Conservation (phyloP, 768 basidiomycete species). For the Xerocomellus dryophilus region DNA sequence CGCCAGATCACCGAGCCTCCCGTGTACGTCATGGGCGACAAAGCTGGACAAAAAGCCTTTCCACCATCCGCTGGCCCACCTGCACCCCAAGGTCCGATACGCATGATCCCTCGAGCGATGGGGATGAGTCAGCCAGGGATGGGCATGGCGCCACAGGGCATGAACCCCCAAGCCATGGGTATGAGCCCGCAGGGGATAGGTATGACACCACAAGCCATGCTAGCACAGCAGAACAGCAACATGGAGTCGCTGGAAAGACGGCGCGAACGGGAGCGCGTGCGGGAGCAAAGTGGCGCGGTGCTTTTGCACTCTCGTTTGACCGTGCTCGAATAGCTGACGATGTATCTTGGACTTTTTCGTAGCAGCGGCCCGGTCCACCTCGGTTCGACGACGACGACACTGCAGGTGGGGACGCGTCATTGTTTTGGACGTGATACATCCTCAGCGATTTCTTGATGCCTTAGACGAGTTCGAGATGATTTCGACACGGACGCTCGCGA, state of each 20-base stretch:
- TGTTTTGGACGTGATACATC: neutral
- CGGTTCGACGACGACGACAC: slow-evolving; percentile 58
- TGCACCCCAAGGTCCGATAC: slow-evolving; percentile 27
- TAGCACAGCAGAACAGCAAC: slow-evolving; percentile 67
- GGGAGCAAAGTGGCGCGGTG: slow-evolving; percentile 46
- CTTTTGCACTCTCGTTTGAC: slow-evolving; percentile 11
- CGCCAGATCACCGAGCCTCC: slow-evolving; percentile 62
- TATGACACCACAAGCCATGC: slow-evolving; percentile 53
- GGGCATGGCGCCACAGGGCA: slow-evolving; percentile 24
- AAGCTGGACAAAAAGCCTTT: slow-evolving; percentile 65
- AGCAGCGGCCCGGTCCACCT: slow-evolving; percentile 34
- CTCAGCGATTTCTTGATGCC: neutral
- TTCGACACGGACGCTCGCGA: slow-evolving; percentile 67
- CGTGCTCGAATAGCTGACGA: neutral
- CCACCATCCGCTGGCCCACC: slow-evolving; percentile 33
- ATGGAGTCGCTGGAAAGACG: slow-evolving; percentile 71
- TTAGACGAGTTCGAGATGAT: slow-evolving; percentile 67
- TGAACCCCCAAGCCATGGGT: slow-evolving; percentile 25
- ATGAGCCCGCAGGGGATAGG: slow-evolving; percentile 23
- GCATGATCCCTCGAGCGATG: slow-evolving; percentile 26
- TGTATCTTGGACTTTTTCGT: neutral
- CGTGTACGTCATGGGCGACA: slow-evolving; percentile 71
- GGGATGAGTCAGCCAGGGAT: slow-evolving; percentile 24
- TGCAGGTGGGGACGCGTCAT: slow-evolving; percentile 43
- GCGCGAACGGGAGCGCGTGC: slow-evolving; percentile 55